Evolutionary conservation across 2,329 filamentous ascomycete genomes (phyloP).

Genomic region (Chalaropsis ovoidea): DNA sequence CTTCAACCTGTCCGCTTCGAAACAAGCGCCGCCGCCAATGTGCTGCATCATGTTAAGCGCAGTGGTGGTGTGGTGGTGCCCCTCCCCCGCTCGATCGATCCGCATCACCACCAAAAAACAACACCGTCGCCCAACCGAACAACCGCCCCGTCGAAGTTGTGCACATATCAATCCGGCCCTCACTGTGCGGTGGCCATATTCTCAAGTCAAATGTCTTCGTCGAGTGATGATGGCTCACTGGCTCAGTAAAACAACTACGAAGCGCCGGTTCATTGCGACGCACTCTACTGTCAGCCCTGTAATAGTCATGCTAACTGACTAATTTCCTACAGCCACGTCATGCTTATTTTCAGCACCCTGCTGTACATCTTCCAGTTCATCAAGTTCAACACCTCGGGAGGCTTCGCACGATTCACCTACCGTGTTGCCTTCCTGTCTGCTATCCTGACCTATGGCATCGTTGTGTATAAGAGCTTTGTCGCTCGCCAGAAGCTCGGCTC

Average conservation of each 20-base stretch:
- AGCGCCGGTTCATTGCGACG: not conserved
- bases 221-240: not conserved
- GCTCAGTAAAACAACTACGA: not conserved
- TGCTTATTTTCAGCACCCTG: slow-evolving; percentile 69
- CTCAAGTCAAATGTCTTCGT: not conserved
- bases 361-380: slow-evolving; percentile 81
- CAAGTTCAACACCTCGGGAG: slow-evolving; percentile 73
- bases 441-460: slow-evolving; percentile 88
- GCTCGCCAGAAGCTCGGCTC: slow-evolving; percentile 67
- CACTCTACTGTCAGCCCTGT: not conserved
- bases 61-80: not conserved
- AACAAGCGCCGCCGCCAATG: not conserved
- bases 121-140: not conserved
- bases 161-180: not conserved
- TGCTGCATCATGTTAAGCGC: not conserved
- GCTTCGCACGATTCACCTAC: slow-evolving; percentile 73
- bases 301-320: slow-evolving; percentile 9
- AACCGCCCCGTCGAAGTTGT: not conserved
- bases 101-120: not conserved
- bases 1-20: not conserved
- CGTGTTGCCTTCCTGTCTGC: slow-evolving; percentile 83
- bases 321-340: slow-evolving; percentile 57
- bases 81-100: slow-evolving; percentile 14
- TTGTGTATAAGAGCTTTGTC: slow-evolving; percentile 94
- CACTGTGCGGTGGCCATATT: not conserved